Evolutionary conservation across 345 rosid species (phyloP), one percentile per base, ranked within the genome.

Genomic region (Acer yangbiense): DNA sequence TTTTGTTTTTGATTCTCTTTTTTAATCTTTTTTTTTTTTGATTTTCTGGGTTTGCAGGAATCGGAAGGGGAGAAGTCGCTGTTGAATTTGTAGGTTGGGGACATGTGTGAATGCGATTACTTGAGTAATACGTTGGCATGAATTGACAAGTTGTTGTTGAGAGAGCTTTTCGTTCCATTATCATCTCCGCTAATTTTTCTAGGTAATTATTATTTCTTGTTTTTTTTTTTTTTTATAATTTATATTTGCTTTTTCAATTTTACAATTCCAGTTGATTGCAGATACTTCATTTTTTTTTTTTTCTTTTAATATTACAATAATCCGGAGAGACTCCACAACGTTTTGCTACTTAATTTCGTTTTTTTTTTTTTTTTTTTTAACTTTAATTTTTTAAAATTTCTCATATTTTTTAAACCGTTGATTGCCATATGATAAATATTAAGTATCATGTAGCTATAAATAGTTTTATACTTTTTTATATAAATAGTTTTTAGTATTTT

Each of bases 81-180:
- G 41, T 27, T 66, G 70, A 65, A 23, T 35, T 71, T 35, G 14
- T 3, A 50, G 18, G 68, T 55, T 54, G 35, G 23, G 65, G 32
- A 29, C 46, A 5, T 4, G 39, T 35, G 39, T 35, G 39, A 32
- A 35, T 35, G 25, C 41, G 63, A 27, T 81, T 72, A 23, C 72
- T 82, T 73, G 50, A 76, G 71, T 68, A 72, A 60, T 52, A 76
- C 83, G 76, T 18, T 58, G 25, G 62, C 8, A 80, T 77, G 76
- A 62, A 60, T 60, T 79, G 69, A 76, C 41, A 17, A 25, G 32
- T 10, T 10, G 43, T 16, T 27, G 55, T n/a, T 9, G 50, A 67
- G 16, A 65, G 9, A 21, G 18, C 50, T n/a, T 66, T 63, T 35
- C n/a, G 46, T 57, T 57, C 25, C n/a, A 17, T 5, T n/a, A 5